These are phyloP conservation scores for Mycena haematopus DNA, from an alignment of 768 basidiomycete genomes.

Conservation along the genomic window DNA sequence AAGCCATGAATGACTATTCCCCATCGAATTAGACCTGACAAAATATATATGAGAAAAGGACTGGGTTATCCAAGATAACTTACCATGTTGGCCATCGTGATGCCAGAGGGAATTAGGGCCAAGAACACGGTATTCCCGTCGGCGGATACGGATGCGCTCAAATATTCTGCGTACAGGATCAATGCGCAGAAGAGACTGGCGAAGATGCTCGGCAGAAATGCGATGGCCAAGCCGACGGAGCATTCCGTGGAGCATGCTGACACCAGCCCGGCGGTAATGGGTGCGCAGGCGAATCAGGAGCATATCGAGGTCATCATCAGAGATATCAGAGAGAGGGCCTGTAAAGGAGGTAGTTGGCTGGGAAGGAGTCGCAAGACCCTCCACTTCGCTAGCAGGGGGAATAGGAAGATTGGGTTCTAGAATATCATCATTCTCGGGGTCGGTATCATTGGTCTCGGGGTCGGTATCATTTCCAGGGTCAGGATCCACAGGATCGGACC, in stretches of 20 bases:
- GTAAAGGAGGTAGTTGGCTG: neutral
- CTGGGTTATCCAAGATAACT: neutral
- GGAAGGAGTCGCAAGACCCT: neutral
- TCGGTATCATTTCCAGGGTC: conserved; percentile 31
- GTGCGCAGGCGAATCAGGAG: conserved; percentile 21
- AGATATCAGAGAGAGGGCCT: conserved; percentile 1
- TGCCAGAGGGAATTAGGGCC: conserved; percentile 44
- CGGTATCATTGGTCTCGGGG: conserved; percentile 2
- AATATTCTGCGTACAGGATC: conserved; percentile 28
- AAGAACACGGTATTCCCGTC: conserved; percentile 34
- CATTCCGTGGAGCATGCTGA: conserved; percentile 32
- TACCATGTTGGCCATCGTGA: conserved; percentile 32
- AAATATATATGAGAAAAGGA: too few species aligned
- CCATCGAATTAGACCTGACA: conserved; percentile 12
- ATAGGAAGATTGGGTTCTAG: too few species aligned
- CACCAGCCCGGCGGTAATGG: conserved; percentile 25
- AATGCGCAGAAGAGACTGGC: conserved; percentile 22
- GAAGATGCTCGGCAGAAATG: conserved; percentile 23
- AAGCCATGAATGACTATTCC: conserved; percentile 15
- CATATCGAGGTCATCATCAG: conserved; percentile 20
- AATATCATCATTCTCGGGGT: too few species aligned
- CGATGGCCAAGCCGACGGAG: conserved; percentile 22
- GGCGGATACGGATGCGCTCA: conserved; percentile 25
- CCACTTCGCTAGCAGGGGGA: too few species aligned
- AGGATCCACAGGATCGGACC: conserved; percentile 30